phyloP scores from a whole-genome alignment of 148 eudicot species.

The Mesembryanthemum crystallinum region DNA sequence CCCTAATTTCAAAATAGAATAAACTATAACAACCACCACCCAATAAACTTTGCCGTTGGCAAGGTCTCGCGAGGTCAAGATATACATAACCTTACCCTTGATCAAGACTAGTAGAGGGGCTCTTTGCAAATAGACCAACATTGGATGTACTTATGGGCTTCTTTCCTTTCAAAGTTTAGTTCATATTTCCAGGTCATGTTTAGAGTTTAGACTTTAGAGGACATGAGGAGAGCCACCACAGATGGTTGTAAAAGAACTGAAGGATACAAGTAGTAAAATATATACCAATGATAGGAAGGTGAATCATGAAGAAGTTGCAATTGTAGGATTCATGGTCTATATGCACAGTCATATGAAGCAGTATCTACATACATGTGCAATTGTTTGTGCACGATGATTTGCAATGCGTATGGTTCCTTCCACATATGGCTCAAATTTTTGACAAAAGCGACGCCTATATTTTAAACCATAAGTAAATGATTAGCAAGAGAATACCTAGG shows the following conservation, averaged over 20 bases:
- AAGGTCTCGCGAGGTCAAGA: too few species aligned
- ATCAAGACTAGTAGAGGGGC: too few species aligned
- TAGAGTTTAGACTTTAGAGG: too few species aligned
- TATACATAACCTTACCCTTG: too few species aligned
- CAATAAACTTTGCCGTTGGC: too few species aligned
- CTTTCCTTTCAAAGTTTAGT: background rate
- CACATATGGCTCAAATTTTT: background rate
- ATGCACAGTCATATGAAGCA: background rate
- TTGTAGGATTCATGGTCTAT: background rate
- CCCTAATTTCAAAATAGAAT: background rate
- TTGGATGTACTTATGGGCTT: background rate
- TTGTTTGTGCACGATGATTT: background rate
- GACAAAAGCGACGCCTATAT: too few species aligned
- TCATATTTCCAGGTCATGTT: background rate
- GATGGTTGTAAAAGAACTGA: background rate
- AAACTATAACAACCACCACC: too few species aligned
- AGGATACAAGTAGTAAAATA: background rate
- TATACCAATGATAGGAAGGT: background rate
- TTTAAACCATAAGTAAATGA: too few species aligned
- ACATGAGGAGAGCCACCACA: background rate
- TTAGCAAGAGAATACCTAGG: background rate
- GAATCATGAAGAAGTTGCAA: background rate
- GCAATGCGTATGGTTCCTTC: slow-evolving; percentile 5
- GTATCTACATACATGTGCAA: background rate
- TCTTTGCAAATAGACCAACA: too few species aligned